Evolutionary conservation across 2,329 filamentous ascomycete species (phyloP), one percentile per base, ranked within the genome.

Genomic region (Penicillium rolfsii): DNA sequence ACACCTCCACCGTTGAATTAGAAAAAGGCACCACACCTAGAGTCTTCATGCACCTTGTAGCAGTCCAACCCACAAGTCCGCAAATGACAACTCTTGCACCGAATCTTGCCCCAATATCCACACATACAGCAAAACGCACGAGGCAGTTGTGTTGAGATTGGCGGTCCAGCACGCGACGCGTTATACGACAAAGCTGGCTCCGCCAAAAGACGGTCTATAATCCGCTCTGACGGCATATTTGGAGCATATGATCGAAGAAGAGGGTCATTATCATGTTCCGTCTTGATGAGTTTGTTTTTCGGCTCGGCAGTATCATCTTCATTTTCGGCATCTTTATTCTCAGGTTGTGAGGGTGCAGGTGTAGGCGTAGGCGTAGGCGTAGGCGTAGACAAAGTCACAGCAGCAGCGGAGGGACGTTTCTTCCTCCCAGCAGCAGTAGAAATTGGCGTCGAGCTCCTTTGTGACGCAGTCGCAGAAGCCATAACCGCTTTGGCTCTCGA

Each of bases 31-130:
- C 77, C 77, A 69, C 79, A 81, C 55, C 77, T 73, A 45, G 78
- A 80, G 61, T 81, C 81, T 64, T 81, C 79, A 73, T 83, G 81
- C 3, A 76, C 69, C 56, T 73, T 76, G 65, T 81, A 82, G 67
- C 81, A 83, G 53, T 79, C 79, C 58, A 82, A 62, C 40, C 81
- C 78, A 70, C 81, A 83, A 9, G 77, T 80, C 63, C 80, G 68
- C 55, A 77, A 73, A 57, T 77, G 79, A 65, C 81, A 83, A 57
- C 74, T 81, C 69, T 76, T 76, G 67, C 81, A 83, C 65, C 77
- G 75, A 33, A 82, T 76, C 65, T 79, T 79, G 0, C 81, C 81
- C 81, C 81, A 83, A 57, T 82, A 83, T 11, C 81, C 81, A 65
- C 81, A 83, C 62, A 83, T 78, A 52, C 75, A 75, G 64, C 81